Evolutionary conservation across 179 eudicot species (phyloP), one percentile per base, ranked within the genome.

Genomic region (Beta lomatogona): DNA sequence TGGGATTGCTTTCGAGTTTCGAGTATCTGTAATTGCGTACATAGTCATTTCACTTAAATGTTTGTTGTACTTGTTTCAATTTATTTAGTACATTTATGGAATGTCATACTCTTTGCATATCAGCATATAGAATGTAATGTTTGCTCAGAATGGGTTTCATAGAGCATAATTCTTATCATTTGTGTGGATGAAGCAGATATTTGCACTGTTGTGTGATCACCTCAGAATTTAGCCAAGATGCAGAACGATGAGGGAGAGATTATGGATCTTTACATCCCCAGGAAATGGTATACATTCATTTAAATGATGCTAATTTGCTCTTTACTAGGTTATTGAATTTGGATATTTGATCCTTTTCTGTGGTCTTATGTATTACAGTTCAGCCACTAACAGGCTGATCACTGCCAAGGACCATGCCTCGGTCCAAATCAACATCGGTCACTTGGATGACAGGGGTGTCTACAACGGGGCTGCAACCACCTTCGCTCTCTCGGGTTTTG

Each of bases 391-490:
- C 83, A 85, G 93, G 89, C 60, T 91, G 82, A 91, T 91, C 76
- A 89, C 92, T 58, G 80, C 94, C 16, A 91, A 91, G 89, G 92
- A 90, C 65, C 94, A 91, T 55, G 94, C 94, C 15, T 91, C 94
- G 7, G 92, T 91, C 60, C 93, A 90, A 71, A 79, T 91, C 18
- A 91, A 91, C 71, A 48, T 90, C 3, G 92, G 95, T 0, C 91
- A 90, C 77, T 85, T 91, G 86, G 95, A 91, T 77, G 90, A 86
- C 76, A 81, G 59, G 69, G 93, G 95, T 46, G 77, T 86, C 13
- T 90, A 91, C 89, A 88, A 88, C 5, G 92, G 95, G 4, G 67
- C 75, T 14, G 88, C 85, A 85, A 52, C 95, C 77, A 86, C 93
- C 58, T 89, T 86, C 79, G 95, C 93, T 71, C 95, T 92, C 15